phyloP scores from a whole-genome alignment of 306 rosid species.

The Cicer bijugum region DNA sequence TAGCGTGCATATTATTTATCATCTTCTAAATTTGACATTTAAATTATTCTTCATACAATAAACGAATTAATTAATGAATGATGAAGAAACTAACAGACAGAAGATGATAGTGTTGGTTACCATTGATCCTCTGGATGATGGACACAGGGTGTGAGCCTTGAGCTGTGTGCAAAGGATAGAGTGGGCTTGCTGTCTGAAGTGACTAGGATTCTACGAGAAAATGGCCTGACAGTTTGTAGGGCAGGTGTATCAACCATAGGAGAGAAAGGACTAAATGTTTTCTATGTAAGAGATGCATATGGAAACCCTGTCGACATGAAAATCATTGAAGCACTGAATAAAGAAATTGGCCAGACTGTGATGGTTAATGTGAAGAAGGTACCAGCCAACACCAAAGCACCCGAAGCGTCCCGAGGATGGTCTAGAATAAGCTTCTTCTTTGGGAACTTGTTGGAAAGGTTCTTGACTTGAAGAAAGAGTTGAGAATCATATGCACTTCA shows the following conservation, averaged over 20 bases:
- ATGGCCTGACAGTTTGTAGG: constrained; percentile 66
- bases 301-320: constrained; percentile 74
- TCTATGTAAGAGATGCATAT: constrained; percentile 78
- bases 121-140: constrained; percentile 43
- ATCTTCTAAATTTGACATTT: constrained; percentile 19
- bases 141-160: constrained; percentile 73
- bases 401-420: constrained; percentile 68
- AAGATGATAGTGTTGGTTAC: constrained; percentile 36
- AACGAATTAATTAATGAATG: constrained; percentile 3
- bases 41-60: not conserved
- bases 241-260: constrained; percentile 80
- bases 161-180: constrained; percentile 75
- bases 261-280: constrained; percentile 75
- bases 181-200: constrained; percentile 79
- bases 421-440: constrained; percentile 84
- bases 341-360: constrained; percentile 72
- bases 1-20: not conserved
- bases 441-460: constrained; percentile 77
- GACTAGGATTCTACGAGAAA: constrained; percentile 73
- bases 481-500: constrained; percentile 32
- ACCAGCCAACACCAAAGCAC: constrained; percentile 57
- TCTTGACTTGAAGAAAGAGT: constrained; percentile 52
- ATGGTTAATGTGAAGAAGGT: constrained; percentile 76
- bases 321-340: constrained; percentile 64
- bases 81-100: not conserved